Conservation (phyloP, 495 filamentous ascomycete species). For the Talaromyces thailandensis region DNA sequence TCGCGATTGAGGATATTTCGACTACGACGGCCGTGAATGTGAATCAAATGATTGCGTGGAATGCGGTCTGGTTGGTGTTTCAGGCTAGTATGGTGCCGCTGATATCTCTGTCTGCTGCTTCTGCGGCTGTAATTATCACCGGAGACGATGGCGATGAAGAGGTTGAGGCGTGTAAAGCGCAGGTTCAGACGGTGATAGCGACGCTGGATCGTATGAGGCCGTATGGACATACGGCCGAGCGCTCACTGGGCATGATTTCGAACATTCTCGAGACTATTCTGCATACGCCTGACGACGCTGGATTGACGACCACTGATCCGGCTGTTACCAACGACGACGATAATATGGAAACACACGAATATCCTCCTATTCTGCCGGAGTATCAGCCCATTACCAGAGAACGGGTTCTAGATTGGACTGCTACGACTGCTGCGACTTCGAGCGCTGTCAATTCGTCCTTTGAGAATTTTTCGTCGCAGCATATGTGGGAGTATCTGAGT, state of each 20-base stretch:
- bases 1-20: constrained; percentile 61
- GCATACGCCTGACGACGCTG: constrained; percentile 8
- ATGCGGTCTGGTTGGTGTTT: constrained; percentile 76
- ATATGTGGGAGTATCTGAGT: constrained; percentile 36
- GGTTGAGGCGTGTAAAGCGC: constrained; percentile 35
- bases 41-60: constrained; percentile 74
- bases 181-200: constrained; percentile 60
- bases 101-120: constrained; percentile 46
- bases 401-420: constrained; percentile 15
- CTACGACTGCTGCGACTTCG: neutral
- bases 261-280: constrained; percentile 59
- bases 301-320: neutral
- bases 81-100: constrained; percentile 73
- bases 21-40: constrained; percentile 44
- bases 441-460: constrained; percentile 9
- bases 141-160: constrained; percentile 44
- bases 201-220: constrained; percentile 60
- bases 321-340: neutral
- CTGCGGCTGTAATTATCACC: constrained; percentile 12
- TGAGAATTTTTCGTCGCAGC: constrained; percentile 26
- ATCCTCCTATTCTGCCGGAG: neutral
- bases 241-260: constrained; percentile 58
- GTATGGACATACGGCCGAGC: constrained; percentile 62
- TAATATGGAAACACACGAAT: neutral
- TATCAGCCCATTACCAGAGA: constrained; percentile 7